Evolutionary conservation across 139 green algal species (phyloP).

Genomic region (Ettlia oleoabundans): DNA sequence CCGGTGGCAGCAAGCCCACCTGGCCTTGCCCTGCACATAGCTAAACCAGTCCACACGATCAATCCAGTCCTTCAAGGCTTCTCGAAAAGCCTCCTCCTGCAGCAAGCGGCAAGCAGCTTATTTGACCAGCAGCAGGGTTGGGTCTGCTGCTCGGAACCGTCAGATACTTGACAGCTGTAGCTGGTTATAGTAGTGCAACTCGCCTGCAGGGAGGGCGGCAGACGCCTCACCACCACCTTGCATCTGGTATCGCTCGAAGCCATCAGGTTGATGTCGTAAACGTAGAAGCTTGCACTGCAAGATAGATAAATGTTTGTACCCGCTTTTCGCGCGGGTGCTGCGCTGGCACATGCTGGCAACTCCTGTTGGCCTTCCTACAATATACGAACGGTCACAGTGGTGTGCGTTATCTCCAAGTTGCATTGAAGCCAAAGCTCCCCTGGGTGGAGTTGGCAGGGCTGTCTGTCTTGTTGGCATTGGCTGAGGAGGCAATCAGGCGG

Average conservation of each 20-base stretch:
- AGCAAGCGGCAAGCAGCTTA: neutral
- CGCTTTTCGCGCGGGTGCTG: too few relatives aligned
- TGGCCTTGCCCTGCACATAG: conserved; percentile 76
- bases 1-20: conserved; percentile 49
- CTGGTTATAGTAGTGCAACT: neutral
- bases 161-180: neutral
- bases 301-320: too few relatives aligned
- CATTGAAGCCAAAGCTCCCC: too few relatives aligned
- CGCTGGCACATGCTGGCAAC: too few relatives aligned
- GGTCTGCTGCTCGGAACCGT: neutral
- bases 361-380: too few relatives aligned
- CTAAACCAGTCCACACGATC: conserved; percentile 66
- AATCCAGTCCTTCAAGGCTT: conserved; percentile 36
- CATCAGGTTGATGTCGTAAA: neutral
- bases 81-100: conserved; percentile 54
- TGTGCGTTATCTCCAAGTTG: too few relatives aligned
- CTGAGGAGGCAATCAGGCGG: too few relatives aligned
- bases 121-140: neutral
- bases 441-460: too few relatives aligned
- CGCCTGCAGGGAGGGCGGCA: conserved; percentile 62
- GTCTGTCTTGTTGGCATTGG: too few relatives aligned
- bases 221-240: conserved; percentile 77
- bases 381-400: too few relatives aligned
- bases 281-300: too few relatives aligned
- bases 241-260: conserved; percentile 15